Conservation (phyloP, 148 eudicot species). For the Silene latifolia region DNA sequence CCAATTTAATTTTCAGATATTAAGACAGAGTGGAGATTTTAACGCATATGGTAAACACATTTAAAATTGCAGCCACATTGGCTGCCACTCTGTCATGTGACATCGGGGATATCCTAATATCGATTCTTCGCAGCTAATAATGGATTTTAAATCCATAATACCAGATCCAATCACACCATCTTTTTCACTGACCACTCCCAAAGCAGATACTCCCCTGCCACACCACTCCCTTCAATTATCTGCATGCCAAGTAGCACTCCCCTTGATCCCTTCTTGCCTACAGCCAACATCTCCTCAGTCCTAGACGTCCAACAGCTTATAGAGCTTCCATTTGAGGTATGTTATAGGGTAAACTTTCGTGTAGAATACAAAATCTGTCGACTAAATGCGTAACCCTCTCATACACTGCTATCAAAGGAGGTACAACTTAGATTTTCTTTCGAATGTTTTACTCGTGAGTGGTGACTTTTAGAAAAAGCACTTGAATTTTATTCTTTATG, state of each 20-base stretch:
- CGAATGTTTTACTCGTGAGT: neutral
- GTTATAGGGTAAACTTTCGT: neutral
- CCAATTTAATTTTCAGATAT: neutral
- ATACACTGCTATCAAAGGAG: neutral
- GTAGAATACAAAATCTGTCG: neutral
- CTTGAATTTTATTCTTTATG: neutral
- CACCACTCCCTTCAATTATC: neutral
- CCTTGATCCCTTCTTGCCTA: neutral
- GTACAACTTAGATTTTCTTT: neutral
- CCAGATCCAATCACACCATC: neutral
- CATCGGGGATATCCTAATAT: neutral
- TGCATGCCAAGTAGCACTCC: neutral
- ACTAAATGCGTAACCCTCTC: neutral
- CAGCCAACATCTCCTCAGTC: neutral
- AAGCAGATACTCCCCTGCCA: neutral
- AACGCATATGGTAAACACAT: neutral
- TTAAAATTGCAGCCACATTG: neutral
- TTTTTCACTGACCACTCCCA: neutral
- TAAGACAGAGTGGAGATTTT: neutral
- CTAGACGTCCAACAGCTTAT: neutral
- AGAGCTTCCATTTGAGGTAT: neutral
- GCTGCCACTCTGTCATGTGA: no score
- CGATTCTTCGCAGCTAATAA: neutral
- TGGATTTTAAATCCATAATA: neutral
- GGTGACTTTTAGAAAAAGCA: neutral